Evolutionary conservation across 2,329 filamentous ascomycete species (phyloP), one percentile per base, ranked within the genome.

Genomic region (Arthrobotrys iridis): DNA sequence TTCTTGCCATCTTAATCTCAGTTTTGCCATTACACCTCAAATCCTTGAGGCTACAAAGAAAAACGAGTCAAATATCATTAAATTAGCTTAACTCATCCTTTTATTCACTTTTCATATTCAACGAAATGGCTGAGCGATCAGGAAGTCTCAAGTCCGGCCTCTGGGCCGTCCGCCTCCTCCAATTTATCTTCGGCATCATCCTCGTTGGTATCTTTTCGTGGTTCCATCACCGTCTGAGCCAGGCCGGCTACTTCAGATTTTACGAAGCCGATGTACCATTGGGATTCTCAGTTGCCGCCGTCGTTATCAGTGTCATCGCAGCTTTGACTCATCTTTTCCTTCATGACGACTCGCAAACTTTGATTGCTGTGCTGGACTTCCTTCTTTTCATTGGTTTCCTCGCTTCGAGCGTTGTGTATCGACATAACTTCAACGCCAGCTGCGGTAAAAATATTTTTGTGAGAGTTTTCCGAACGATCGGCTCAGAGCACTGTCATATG

Each of bases 141-240:
- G 48, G 50, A 64, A 43, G 40, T 20, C 40, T 65, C 20, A 59
- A 46, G 6, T 26, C 50, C 2, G 30, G 33, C 30, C 67, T 76
- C 41, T 78, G 66, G 66, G 33, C 45, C 13, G 70, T 71, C 46
- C 77, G 78, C n/a, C 33, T 77, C 58, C 50, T 79, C 35, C 77
- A 79, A 57, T 68, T 77, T 7, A 26, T 62, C 35, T 77, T 79
- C 59, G 74, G 73, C 33, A 46, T 79, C 26, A 77, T 78, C 37
- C 77, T 79, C 18, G 64, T 78, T 20, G 77, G 78, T 15, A 52
- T 73, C 24, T 71, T 77, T 24, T 60, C 77, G 20, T 79, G 78
- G 65, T 75, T 78, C 58, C 76, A 79, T 43, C 20, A 77, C 22
- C 58, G 71, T 55, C 62, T 77, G 50, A 70, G 62, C 10, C 66